Evolutionary conservation across 345 rosid genomes (phyloP).

Genomic region (Eucalyptus erythrocorys): DNA sequence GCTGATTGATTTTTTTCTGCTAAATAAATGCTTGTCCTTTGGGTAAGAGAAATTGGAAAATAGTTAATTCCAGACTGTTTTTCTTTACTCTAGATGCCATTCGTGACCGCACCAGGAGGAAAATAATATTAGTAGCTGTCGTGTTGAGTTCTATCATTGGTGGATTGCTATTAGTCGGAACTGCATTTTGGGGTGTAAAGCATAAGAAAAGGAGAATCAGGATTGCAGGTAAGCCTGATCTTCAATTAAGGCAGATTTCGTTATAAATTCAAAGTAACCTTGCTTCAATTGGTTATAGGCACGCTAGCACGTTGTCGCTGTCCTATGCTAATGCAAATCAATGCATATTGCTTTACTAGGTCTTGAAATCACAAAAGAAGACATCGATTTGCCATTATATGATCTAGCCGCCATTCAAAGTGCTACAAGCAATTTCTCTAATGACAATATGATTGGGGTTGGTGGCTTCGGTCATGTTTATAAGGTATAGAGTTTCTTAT

Average conservation of each 20-base stretch:
- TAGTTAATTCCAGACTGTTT: too few relatives aligned
- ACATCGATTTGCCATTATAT: conserved; percentile 15
- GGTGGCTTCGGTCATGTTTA: conserved; percentile 23
- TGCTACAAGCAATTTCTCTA: conserved; percentile 24
- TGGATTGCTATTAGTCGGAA: neutral
- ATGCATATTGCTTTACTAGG: neutral
- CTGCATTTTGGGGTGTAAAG: neutral
- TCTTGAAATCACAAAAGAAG: neutral
- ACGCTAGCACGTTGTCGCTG: neutral
- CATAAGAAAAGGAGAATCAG: neutral
- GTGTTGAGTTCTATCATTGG: neutral
- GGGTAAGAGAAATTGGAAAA: neutral
- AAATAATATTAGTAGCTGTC: neutral
- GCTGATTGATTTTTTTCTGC: neutral
- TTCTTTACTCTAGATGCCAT: too few relatives aligned
- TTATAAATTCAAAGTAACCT: neutral
- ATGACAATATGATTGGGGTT: conserved; percentile 23
- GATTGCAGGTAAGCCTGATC: neutral
- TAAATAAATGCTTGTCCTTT: neutral
- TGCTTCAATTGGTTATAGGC: neutral
- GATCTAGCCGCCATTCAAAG: conserved; percentile 12
- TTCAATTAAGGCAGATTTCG: neutral
- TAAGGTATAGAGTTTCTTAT: conserved; percentile 2
- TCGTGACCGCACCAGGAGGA: too few relatives aligned
- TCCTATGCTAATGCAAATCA: neutral